Conservation (phyloP, 73 alveolate species). For the Breviolum minutum region DNA sequence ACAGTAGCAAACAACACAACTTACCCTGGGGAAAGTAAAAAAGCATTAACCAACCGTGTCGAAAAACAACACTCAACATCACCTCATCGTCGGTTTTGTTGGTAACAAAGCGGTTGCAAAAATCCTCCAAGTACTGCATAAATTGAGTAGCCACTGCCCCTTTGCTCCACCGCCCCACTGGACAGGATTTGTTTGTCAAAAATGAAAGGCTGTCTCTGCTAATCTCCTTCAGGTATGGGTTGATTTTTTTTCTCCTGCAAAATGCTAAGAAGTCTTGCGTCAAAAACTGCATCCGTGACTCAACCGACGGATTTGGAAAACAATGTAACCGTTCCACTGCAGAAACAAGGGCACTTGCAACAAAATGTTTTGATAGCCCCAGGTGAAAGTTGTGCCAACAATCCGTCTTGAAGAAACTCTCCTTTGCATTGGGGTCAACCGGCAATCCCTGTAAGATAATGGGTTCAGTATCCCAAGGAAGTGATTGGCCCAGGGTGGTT, state of each 20-base stretch:
- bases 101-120: neutral
- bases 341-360: neutral
- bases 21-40: neutral
- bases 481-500: neutral
- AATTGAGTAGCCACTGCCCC: neutral
- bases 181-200: neutral
- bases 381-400: neutral
- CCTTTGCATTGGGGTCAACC: neutral
- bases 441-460: neutral
- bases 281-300: neutral
- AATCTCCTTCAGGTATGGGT: neutral
- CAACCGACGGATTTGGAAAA: neutral
- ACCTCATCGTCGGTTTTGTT: neutral
- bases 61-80: neutral
- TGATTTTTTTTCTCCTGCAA: neutral
- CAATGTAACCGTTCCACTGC: neutral
- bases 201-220: neutral
- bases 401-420: neutral
- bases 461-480: neutral
- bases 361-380: neutral
- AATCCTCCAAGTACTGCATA: conserved; percentile 7
- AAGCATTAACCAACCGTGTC: neutral
- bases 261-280: neutral
- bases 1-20: neutral
- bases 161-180: conserved; percentile 22